These are phyloP conservation scores for Nothomitra cinnamomea DNA, from an alignment of 2,329 filamentous ascomycete genomes.

Conservation along the genomic window DNA sequence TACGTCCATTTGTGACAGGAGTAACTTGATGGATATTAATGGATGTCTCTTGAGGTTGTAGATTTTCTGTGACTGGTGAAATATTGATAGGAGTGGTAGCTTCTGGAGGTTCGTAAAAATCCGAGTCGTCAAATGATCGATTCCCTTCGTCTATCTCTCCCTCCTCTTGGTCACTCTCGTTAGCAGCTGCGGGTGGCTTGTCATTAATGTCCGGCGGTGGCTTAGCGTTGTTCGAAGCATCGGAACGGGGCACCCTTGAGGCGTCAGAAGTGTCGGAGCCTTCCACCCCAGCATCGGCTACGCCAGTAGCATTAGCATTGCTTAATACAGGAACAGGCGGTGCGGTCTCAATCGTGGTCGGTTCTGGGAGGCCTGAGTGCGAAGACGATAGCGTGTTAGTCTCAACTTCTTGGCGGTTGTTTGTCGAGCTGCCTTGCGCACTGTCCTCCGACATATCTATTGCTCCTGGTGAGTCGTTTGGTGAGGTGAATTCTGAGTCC, in stretches of 20 bases:
- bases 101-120: conserved; percentile 38
- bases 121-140: conserved; percentile 24
- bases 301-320: conserved; percentile 7
- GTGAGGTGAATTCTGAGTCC: not conserved
- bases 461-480: not conserved
- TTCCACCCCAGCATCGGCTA: conserved; percentile 8
- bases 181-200: not conserved
- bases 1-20: not conserved
- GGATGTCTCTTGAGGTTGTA: not conserved
- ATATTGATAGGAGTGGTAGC: not conserved
- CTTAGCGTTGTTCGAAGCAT: not conserved
- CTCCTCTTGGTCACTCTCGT: conserved; percentile 6
- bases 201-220: not conserved
- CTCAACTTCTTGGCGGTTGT: conserved; percentile 12
- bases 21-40: not conserved
- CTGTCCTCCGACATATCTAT: not conserved
- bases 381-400: conserved; percentile 6
- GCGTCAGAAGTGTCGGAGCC: conserved; percentile 5
- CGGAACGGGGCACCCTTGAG: not conserved
- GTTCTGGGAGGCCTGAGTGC: not conserved
- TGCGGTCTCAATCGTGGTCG: not conserved
- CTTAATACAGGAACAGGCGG: not conserved
- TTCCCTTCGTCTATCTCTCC: conserved; percentile 11
- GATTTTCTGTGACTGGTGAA: not conserved
- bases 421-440: conserved; percentile 8